Evolutionary conservation across 2,329 filamentous ascomycete genomes (phyloP), one percentile per base, ranked within the genome.

Genomic region (Aspergillus tubingensis): DNA sequence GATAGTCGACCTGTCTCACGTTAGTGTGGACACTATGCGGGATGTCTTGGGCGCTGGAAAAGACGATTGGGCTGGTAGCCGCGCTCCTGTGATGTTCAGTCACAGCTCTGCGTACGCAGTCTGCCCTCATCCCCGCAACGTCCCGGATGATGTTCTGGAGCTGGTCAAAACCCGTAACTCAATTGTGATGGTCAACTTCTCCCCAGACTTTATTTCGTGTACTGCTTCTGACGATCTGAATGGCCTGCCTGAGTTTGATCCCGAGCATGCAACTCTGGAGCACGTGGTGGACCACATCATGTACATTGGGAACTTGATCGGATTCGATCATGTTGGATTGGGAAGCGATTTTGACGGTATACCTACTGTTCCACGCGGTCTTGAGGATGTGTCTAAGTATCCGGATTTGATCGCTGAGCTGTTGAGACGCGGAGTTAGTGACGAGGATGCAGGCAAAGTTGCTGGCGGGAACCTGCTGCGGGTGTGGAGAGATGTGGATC

Each of bases 181-280:
- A 3, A 70, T 98, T 8, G 91, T 97, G 56, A 96, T 97, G 92
- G 86, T 97, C 63, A 97, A 96, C 74, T 96, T 96, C 71, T 81
- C 85, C 15, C 91, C 92, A 0, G 87, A 88, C 17, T 97, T 96
- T 74, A 86, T 96, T 62, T 91, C 88, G 27, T 96, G 93, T 74
- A 80, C 83, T 1, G 82, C 85, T 8, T 79, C 83, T 1, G 81
- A 84, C 32, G 80, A 83, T 3, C 78, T 82, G 15, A 84, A 85
- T 44, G 90, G 89, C 0, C 72, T 96, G 5, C 91, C 92, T 0
- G 83, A 88, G 13, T 84, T 84, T 59, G 86, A 89, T 54, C 85
- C 87, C 0, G 79, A 81, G 54, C 89, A 93, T 64, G 86, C 87
- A 8, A 96, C 91, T 0, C 75, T 98, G 38, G 82, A 82, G 21